Conservation (phyloP, 2,329 filamentous ascomycete genomes). For the Colletotrichum orchidophilum region DNA sequence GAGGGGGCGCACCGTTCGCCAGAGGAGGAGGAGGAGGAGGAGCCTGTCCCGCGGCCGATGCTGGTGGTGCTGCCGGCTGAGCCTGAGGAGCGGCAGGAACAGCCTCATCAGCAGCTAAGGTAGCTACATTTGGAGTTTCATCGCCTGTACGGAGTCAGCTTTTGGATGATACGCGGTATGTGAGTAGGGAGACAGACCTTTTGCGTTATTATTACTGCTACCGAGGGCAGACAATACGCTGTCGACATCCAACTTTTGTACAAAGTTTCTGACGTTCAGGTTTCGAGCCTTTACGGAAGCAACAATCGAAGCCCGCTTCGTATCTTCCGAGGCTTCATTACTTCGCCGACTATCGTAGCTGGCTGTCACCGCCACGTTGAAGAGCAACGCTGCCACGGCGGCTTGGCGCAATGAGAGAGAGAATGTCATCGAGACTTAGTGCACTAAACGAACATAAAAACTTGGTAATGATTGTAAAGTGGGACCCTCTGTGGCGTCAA, state of each 20-base stretch:
- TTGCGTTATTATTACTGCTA: neutral
- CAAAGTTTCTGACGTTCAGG: constrained; percentile 10
- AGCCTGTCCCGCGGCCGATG: neutral
- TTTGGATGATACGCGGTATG: neutral
- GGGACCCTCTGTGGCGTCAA: constrained; percentile 16
- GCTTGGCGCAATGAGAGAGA: constrained; percentile 24
- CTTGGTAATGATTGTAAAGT: neutral
- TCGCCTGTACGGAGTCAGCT: neutral
- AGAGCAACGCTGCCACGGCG: constrained; percentile 23
- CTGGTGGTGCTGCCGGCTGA: neutral
- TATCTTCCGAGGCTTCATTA: constrained; percentile 5
- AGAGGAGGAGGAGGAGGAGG: neutral
- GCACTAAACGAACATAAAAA: neutral
- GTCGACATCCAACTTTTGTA: constrained; percentile 12
- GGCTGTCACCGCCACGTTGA: constrained; percentile 25
- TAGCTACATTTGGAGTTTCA: neutral
- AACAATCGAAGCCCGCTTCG: constrained; percentile 19
- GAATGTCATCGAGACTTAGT: neutral
- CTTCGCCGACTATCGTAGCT: constrained; percentile 9
- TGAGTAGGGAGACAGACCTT: neutral
- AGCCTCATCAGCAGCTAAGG: constrained; percentile 20
- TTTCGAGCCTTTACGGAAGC: neutral
- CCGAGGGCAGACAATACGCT: constrained; percentile 8
- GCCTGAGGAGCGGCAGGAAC: neutral
- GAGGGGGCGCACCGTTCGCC: neutral